These are phyloP conservation scores for Coemansia sp. DNA, from an alignment of 371 early-diverging fungal genomes.

Conservation along the genomic window DNA sequence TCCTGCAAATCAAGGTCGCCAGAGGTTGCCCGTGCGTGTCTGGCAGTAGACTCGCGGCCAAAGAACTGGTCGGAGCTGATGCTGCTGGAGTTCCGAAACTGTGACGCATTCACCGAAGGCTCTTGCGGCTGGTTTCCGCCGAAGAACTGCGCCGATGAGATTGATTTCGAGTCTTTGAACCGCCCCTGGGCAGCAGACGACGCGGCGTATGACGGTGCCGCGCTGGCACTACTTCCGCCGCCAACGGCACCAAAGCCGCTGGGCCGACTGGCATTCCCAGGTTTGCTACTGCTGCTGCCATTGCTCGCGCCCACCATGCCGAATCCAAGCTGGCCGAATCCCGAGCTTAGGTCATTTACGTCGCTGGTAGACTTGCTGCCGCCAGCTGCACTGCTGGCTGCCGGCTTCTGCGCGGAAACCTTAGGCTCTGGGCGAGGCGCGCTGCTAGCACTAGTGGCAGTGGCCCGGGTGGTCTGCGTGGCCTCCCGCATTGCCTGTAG, in stretches of 20 bases:
- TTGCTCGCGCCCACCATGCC: constrained; percentile 50
- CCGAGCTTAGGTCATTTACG: constrained; percentile 78
- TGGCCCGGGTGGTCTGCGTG: constrained; percentile 6
- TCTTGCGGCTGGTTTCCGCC: constrained; percentile 16
- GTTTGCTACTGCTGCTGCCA: not conserved
- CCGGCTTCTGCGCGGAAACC: not conserved
- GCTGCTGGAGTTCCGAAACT: constrained; percentile 13
- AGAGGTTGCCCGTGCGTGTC: constrained; percentile 24
- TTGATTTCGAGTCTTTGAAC: constrained; percentile 19
- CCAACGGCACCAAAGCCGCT: constrained; percentile 32
- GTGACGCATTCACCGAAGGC: constrained; percentile 6
- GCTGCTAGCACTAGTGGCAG: not conserved
- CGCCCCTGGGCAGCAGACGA: constrained; percentile 3
- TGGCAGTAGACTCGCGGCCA: constrained; percentile 70
- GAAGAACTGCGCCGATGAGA: constrained; percentile 16
- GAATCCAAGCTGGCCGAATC: constrained; percentile 75
- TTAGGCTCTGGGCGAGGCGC: not conserved
- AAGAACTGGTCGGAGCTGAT: constrained; percentile 79
- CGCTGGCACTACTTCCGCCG: not conserved
- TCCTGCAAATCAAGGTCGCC: constrained; percentile 51
- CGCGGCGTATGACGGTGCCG: not conserved
- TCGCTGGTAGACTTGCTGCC: constrained; percentile 47
- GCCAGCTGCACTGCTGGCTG: not conserved
- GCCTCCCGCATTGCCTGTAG: constrained; percentile 39
- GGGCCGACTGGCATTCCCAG: constrained; percentile 12